Conservation (phyloP, 2,329 filamentous ascomycete genomes). For the Aspergillus transmontanensis region DNA sequence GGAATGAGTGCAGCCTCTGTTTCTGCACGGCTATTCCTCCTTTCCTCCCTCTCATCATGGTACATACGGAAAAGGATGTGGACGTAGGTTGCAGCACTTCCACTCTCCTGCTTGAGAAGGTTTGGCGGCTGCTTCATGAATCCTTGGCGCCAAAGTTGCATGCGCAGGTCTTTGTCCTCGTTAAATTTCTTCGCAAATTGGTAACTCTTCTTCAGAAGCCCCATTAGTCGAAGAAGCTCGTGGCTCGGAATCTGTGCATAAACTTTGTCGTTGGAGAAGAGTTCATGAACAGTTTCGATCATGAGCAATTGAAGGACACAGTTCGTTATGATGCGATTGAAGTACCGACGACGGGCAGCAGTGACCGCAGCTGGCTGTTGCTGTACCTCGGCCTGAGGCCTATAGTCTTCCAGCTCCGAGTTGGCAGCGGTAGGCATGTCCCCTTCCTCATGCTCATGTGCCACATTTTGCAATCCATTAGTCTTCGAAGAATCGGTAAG, state of each 20-base stretch:
- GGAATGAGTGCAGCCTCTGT: constrained; percentile 92
- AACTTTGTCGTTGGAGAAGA: constrained; percentile 96
- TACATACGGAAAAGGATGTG: constrained; percentile 98
- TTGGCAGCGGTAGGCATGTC: constrained; percentile 40
- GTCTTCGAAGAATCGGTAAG: constrained; percentile 27
- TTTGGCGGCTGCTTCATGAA: constrained; percentile 99
- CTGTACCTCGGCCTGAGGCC: constrained; percentile 72
- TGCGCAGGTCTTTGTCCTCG: constrained; percentile 91
- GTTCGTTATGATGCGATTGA: constrained; percentile 98
- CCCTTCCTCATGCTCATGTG: constrained; percentile 35
- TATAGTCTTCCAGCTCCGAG: constrained; percentile 79
- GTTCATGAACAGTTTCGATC: constrained; percentile 98
- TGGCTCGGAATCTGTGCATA: constrained; percentile 89
- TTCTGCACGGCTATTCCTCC: constrained; percentile 74
- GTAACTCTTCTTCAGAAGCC: constrained; percentile 90
- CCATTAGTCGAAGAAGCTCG: constrained; percentile 90
- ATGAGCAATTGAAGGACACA: constrained; percentile 97
- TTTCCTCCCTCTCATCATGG: constrained; percentile 80
- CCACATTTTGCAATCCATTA: constrained; percentile 32
- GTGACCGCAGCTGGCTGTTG: constrained; percentile 92
- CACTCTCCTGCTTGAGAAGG: constrained; percentile 92
- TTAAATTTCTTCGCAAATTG: constrained; percentile 98
- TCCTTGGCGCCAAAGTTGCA: constrained; percentile 92
- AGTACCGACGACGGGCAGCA: constrained; percentile 87
- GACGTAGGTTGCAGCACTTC: constrained; percentile 91